Evolutionary conservation across 257 asterid genomes (phyloP).

Genomic region (Avicennia marina): DNA sequence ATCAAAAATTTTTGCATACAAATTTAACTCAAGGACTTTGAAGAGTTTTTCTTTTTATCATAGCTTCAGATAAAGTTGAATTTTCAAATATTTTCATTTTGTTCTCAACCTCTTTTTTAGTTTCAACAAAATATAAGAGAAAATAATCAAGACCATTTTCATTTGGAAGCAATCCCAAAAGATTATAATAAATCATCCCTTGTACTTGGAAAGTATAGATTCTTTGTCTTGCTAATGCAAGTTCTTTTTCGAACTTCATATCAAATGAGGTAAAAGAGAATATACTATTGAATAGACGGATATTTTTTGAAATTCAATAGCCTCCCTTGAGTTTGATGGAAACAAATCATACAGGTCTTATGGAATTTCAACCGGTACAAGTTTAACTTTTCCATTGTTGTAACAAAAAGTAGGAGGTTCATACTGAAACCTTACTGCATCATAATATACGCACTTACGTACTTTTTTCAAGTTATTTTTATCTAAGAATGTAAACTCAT

Average conservation of each 20-base stretch:
- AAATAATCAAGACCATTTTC: not conserved
- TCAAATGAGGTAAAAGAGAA: too few relatives aligned
- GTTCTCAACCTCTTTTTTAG: not conserved
- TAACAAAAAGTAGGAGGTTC: not conserved
- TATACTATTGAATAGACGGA: conserved; percentile 1
- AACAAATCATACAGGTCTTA: not conserved
- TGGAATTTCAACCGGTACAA: not conserved
- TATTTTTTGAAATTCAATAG: not conserved
- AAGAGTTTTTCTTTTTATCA: not conserved
- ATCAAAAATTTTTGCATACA: not conserved
- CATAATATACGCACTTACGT: too few relatives aligned
- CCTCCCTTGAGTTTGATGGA: not conserved
- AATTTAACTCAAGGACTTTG: not conserved
- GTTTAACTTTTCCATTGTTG: not conserved
- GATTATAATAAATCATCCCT: not conserved
- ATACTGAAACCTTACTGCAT: not conserved
- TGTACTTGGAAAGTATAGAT: conserved; percentile 1
- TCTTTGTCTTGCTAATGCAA: not conserved
- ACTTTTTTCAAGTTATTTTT: too few relatives aligned
- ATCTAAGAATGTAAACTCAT: too few relatives aligned
- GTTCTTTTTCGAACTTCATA: not conserved
- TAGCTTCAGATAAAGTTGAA: not conserved
- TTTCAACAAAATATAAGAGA: not conserved
- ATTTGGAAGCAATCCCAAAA: not conserved
- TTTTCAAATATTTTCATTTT: not conserved